Percentiles rank a stretch among this genome's conserved stretches.
These are phyloP conservation scores for Fusarium sp. DNA, from an alignment of 2,329 filamentous ascomycete genomes.

Conservation along the genomic window DNA sequence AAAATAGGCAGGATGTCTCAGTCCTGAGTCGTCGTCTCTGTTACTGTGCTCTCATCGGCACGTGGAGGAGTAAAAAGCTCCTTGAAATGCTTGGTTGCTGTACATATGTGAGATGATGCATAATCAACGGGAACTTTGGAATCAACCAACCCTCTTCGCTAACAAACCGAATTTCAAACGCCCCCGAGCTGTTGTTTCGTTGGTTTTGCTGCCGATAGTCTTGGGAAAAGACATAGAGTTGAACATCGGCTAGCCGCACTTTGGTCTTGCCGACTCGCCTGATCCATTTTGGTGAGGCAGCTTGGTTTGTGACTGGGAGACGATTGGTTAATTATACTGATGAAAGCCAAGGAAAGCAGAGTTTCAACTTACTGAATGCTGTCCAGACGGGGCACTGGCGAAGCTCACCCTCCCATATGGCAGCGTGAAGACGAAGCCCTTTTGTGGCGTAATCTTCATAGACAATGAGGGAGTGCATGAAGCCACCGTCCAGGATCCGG, in stretches of 20 bases:
- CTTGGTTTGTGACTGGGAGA: slow-evolving; percentile 63
- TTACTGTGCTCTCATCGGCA: slow-evolving; percentile 30
- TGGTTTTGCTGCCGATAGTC: slow-evolving; percentile 64
- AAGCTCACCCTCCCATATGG: slow-evolving; percentile 65
- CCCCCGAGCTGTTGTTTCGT: slow-evolving; percentile 59
- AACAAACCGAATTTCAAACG: slow-evolving; percentile 64
- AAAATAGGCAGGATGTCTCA: slow-evolving; percentile 4
- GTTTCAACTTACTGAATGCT: slow-evolving; percentile 64
- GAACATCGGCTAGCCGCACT: slow-evolving; percentile 64
- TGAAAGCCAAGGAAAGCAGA: too few relatives aligned
- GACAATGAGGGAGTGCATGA: slow-evolving; percentile 64
- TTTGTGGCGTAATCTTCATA: slow-evolving; percentile 62
- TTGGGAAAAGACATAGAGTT: slow-evolving; percentile 69
- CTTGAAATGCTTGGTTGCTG: slow-evolving; percentile 52
- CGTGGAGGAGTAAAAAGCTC: slow-evolving; percentile 52
- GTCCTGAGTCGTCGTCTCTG: slow-evolving; percentile 25
- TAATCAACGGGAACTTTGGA: neutral
- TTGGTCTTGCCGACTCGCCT: slow-evolving; percentile 58
- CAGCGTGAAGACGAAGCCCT: slow-evolving; percentile 65
- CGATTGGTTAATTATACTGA: slow-evolving; percentile 2
- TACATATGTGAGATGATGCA: slow-evolving; percentile 20
- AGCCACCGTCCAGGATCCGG: slow-evolving; percentile 66
- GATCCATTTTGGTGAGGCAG: slow-evolving; percentile 62
- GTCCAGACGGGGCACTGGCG: slow-evolving; percentile 70
- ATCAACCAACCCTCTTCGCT: slow-evolving; percentile 53